phyloP scores from a whole-genome alignment of 2,329 filamentous ascomycete genomes.

The Neurospora sp. region DNA sequence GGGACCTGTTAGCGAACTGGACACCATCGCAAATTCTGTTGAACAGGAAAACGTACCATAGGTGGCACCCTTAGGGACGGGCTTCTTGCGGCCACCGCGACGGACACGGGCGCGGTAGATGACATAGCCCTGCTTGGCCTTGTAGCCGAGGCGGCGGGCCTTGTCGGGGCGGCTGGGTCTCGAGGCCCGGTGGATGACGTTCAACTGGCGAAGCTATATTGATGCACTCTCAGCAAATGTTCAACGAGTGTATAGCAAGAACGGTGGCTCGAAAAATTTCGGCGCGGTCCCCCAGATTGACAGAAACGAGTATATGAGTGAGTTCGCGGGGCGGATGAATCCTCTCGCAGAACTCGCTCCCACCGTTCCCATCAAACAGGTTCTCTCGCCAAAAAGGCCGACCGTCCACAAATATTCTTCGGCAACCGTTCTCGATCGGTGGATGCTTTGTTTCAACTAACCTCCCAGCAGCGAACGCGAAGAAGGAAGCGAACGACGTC shows the following conservation, averaged over 20 bases:
- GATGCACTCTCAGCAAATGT: conserved; percentile 99
- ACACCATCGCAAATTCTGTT: not conserved
- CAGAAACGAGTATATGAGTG: not conserved
- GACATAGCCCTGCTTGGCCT: conserved; percentile 99
- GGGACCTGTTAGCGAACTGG: not conserved
- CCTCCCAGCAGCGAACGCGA: conserved; percentile 99
- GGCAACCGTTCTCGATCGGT: conserved; percentile 12
- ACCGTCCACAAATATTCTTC: conserved; percentile 15
- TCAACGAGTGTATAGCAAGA: conserved; percentile 98
- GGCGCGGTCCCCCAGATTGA: not conserved
- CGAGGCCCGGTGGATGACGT: conserved; percentile 98
- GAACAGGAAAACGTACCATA: conserved; percentile 58
- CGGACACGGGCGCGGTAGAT: conserved; percentile 99
- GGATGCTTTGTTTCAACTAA: conserved; percentile 48
- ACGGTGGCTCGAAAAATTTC: conserved; percentile 20
- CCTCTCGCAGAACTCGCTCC: not conserved
- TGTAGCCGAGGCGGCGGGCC: conserved; percentile 99
- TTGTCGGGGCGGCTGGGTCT: conserved; percentile 98
- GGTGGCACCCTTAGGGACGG: conserved; percentile 93
- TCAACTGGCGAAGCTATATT: conserved; percentile 99
- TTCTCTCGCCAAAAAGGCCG: conserved; percentile 4
- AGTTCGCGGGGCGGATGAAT: conserved; percentile 1
- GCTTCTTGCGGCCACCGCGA: conserved; percentile 97
- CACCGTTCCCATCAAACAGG: not conserved
- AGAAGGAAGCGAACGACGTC: conserved; percentile 99